Base-by-base conservation (phyloP, 139 green algal species). In the Chlamydomonas applanata region DNA sequence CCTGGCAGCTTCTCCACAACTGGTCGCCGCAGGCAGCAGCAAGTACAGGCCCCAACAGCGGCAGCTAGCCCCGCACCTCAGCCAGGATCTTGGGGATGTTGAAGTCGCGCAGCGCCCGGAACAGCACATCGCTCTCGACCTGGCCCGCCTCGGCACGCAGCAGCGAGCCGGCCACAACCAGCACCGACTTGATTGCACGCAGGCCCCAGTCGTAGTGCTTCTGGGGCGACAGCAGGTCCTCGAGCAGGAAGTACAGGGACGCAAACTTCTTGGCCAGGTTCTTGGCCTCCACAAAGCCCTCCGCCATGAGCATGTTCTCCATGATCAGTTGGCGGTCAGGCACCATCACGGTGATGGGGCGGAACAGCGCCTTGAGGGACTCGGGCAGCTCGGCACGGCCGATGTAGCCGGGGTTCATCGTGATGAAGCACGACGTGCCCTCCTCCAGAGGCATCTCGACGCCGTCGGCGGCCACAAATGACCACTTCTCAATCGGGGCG, bases 391-490 rank as follows among this genome's bases (percentile, higher is more conserved):
- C 90, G 13, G 86, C 90, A 32, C 90, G 83, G 34, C 90, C 90
- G 53, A 95, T 95, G 86, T 95, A 95, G 53, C 90, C 90, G n/a
- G 90, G 90, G 82, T 95, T 95, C 90, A 95, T 95, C 75, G 90
- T 95, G 79, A 95, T 95, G 86, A 93, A 95, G 27, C 79, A 88
- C 30, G 77, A 88, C 5, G 83, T 91, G 73, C 90, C 90, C 78
- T 93, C 88, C 79, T 93, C 89, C n/a, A 95, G 76, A 1, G 88
- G 89, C 91, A 94, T 94, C 76, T 90, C 85, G 27, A 82, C 83
- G 33, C 90, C 92, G 69, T 97, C 92, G 27, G 92, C 91, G 1
- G 92, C 87, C 13, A 93, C 69, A 77, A 96, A 97, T 17, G 77
- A 92, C 83, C 88, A 93, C 34, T 72, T 73, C 73, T 86, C 73